These are phyloP conservation scores for Aspergillus ellipticus DNA, from an alignment of 495 filamentous ascomycete genomes.

Conservation along the genomic window DNA sequence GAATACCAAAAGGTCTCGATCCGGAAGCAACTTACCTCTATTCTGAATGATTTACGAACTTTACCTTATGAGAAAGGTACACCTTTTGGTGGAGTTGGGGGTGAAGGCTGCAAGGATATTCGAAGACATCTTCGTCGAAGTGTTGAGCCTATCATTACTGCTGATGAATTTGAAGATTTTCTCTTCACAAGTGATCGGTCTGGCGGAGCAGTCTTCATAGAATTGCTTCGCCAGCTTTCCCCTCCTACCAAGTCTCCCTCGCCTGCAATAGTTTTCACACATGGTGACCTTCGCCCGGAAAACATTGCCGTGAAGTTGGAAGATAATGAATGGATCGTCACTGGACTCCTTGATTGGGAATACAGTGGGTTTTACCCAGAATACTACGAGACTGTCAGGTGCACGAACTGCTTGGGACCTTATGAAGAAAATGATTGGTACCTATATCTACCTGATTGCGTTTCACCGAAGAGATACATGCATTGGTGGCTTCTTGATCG, in stretches of 20 bases:
- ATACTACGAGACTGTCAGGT: conserved; percentile 42
- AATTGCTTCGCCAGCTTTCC: conserved; percentile 22
- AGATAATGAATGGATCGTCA: conserved; percentile 27
- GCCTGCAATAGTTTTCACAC: conserved; percentile 33
- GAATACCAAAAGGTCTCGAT: conserved; percentile 11
- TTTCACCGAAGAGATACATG: conserved; percentile 19
- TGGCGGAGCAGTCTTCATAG: conserved; percentile 18
- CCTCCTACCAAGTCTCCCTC: neutral
- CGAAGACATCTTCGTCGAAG: conserved; percentile 18
- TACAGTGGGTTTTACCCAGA: conserved; percentile 45
- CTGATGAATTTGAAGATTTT: conserved; percentile 29
- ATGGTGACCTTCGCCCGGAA: conserved; percentile 41
- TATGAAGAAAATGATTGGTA: conserved; percentile 26
- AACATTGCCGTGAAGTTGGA: conserved; percentile 41
- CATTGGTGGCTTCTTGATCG: conserved; percentile 21
- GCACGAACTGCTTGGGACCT: conserved; percentile 17
- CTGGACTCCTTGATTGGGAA: conserved; percentile 51
- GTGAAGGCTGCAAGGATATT: conserved; percentile 28
- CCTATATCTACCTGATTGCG: conserved; percentile 23
- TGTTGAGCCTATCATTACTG: conserved; percentile 16
- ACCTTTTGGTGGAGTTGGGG: conserved; percentile 20
- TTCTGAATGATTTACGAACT: conserved; percentile 15
- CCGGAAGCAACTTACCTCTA: conserved; percentile 9
- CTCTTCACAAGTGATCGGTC: conserved; percentile 24
- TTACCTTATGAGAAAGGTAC: conserved; percentile 14